A percentile compares a stretch with the other conserved stretches of the same genome.
Evolutionary conservation across 192 early-diverging fungal species (phyloP).

Genomic region (Entomortierella chlamydospora): DNA sequence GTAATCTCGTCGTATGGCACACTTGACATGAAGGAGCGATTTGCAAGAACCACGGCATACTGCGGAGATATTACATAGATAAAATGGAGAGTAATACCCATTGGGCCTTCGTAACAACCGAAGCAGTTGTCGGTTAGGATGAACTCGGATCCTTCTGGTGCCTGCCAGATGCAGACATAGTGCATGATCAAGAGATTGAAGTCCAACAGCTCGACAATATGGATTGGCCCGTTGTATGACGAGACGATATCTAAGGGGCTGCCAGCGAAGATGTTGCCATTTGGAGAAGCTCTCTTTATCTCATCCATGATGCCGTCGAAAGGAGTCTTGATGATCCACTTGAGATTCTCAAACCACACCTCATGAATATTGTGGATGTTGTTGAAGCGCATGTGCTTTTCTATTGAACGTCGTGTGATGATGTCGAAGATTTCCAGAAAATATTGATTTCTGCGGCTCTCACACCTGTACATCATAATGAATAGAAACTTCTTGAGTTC

Average conservation of each 20-base stretch:
- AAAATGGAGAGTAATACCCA: conserved; percentile 10
- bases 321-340: conserved; percentile 40
- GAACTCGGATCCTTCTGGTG: conserved; percentile 50
- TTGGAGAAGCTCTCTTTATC: background rate
- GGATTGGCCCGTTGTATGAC: conserved; percentile 26
- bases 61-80: conserved; percentile 54
- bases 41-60: conserved; percentile 36
- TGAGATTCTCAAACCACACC: conserved; percentile 53
- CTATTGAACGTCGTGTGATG: background rate
- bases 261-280: no score
- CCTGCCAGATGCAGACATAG: conserved; percentile 51
- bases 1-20: background rate
- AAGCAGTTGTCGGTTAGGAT: conserved; percentile 48
- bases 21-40: background rate
- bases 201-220: conserved; percentile 11
- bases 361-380: conserved; percentile 35
- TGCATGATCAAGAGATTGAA: background rate
- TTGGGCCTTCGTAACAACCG: conserved; percentile 44
- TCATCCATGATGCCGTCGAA: conserved; percentile 9
- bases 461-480: conserved; percentile 43
- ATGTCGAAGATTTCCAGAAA: conserved; percentile 12
- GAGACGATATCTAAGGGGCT: background rate
- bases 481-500: conserved; percentile 37
- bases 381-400: conserved; percentile 30
- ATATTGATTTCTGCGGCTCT: conserved; percentile 33